phyloP scores from a whole-genome alignment of 208 protist genomes.

The Leishmania turanica region DNA sequence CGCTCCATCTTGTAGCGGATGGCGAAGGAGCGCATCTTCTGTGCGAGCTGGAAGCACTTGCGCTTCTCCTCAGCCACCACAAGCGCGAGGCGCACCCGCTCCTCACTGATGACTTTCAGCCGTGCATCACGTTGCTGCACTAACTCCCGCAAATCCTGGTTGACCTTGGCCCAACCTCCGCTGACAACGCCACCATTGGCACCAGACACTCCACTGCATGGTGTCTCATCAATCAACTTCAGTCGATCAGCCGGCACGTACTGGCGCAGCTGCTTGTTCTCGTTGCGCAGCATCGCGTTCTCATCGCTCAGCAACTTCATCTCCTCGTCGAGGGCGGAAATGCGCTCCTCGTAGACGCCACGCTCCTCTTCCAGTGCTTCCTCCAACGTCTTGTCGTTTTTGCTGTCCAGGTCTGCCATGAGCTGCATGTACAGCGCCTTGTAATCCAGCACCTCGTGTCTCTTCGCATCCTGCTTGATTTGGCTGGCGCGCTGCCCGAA shows the following conservation, averaged over 20 bases:
- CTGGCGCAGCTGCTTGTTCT: conserved; percentile 45
- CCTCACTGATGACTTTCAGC: conserved; percentile 53
- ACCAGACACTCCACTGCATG: conserved; percentile 4
- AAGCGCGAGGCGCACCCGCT: conserved; percentile 69
- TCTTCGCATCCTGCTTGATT: conserved; percentile 91
- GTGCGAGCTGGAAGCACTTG: conserved; percentile 63
- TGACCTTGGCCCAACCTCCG: conserved; percentile 49
- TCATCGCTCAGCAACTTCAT: conserved; percentile 66
- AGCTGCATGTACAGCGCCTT: conserved; percentile 90
- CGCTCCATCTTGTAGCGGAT: conserved; percentile 62
- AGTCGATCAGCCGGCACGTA: conserved; percentile 45
- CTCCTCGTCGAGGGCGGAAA: conserved; percentile 60
- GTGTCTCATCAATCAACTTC: conserved; percentile 20
- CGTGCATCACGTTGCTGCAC: conserved; percentile 51
- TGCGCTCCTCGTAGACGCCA: conserved; percentile 73
- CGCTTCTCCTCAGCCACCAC: conserved; percentile 71
- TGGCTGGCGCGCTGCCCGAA: conserved; percentile 94
- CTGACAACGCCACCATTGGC: conserved; percentile 5
- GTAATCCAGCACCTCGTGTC: conserved; percentile 93
- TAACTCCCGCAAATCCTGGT: conserved; percentile 49
- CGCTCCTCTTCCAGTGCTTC: conserved; percentile 75
- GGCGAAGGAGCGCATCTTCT: conserved; percentile 64
- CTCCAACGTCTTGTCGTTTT: conserved; percentile 81
- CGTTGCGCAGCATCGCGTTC: conserved; percentile 59
- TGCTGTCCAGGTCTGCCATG: conserved; percentile 85